Base-by-base conservation (phyloP, 495 filamentous ascomycete species). In the Xylaria intraflava region DNA sequence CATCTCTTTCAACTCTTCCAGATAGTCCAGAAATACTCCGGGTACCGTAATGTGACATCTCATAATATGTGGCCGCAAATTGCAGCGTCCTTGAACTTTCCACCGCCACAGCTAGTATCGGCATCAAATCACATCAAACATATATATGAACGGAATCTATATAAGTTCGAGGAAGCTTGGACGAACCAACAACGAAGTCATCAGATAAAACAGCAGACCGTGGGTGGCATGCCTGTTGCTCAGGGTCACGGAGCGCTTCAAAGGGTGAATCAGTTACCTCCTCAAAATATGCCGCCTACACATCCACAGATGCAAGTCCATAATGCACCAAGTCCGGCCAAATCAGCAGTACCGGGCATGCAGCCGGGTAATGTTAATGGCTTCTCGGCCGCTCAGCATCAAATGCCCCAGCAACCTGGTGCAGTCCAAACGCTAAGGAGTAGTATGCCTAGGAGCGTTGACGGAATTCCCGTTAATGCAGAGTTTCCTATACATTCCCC, bases 1-100 rank as follows among this genome's bases (percentile, higher is more conserved):
- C 81, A 84, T 58, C 68, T 94, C 33, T 76, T 86, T 45, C 81
- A 84, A 42, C 77, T 98, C 7, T 96, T 89, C 71, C 79, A 80
- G 36, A 72, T 77, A 1, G 87, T 96, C 6, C 86, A 84, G 57
- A 78, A 86, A 62, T 64, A 62, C 22, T 86, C 86, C 16, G 93
- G 93, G 2, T 95, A 85, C 33, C 85, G 83, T 65, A 85, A 80
- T 56, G 77, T 95, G 6, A 83, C 80, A 0, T 72, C 72, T 20
- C 75, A 74, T 17, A 85, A 87, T 52, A 70, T 75, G 56, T 97
- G 92, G 92, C 75, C 77, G 7, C 78, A 79, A 20, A 73, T 94
- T 45, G 83, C 89, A 1, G 78, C 80, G 33, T 70, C 75, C 23
- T 69, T 96, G 49, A 80, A 84, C 12, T 85, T 90, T 48, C 73